Percentiles rank a stretch among this genome's conserved stretches.
These are phyloP conservation scores for Pichia exigua DNA, from an alignment of 805 yeast genomes.

Conservation along the genomic window DNA sequence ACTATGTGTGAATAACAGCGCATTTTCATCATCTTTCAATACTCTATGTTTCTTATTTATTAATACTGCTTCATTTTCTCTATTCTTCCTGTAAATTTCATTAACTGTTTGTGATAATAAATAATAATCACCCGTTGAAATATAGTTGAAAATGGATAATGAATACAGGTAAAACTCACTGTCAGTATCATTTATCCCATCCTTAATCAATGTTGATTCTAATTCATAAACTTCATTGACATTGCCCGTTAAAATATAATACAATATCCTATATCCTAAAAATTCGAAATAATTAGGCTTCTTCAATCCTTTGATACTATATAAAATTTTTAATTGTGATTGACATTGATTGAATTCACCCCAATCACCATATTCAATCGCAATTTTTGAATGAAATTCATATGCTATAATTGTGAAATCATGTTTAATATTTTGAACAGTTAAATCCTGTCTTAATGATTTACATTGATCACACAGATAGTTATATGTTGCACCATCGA, in stretches of 20 bases:
- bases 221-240: conserved; percentile 44
- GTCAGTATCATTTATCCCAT: conserved; percentile 4
- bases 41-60: not conserved
- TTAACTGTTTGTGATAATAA: conserved; percentile 37
- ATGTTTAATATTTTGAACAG: conserved; percentile 80
- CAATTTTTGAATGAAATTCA: conserved; percentile 81
- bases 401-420: conserved; percentile 73
- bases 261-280: conserved; percentile 62
- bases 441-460: conserved; percentile 85
- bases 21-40: conserved; percentile 10
- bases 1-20: conserved; percentile 17
- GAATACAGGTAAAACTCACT: conserved; percentile 27
- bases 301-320: conserved; percentile 29
- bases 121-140: conserved; percentile 42
- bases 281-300: conserved; percentile 49
- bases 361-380: conserved; percentile 72
- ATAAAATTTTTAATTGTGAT: conserved; percentile 63
- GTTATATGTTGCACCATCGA: conserved; percentile 48
- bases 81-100: conserved; percentile 25
- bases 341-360: conserved; percentile 97
- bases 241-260: conserved; percentile 68
- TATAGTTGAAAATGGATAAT: conserved; percentile 28
- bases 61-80: not conserved
- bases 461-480: conserved; percentile 87
- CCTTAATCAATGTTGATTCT: conserved; percentile 18